Percentiles rank a stretch among this genome's conserved stretches.
These are phyloP conservation scores for Ricinus communis DNA, from an alignment of 345 rosid genomes.

Conservation along the genomic window DNA sequence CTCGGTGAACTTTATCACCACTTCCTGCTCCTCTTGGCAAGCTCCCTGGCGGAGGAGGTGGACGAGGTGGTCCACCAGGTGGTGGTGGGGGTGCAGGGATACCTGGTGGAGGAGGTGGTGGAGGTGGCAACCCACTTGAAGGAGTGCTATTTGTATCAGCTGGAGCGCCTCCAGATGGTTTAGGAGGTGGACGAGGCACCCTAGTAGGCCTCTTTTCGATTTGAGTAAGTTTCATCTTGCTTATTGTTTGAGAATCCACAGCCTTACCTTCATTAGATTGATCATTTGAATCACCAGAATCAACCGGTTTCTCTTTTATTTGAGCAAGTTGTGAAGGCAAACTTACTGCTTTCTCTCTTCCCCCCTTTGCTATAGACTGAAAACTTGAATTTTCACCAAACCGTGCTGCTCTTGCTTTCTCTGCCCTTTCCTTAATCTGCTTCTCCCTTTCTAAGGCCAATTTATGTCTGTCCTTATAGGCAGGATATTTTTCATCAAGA, in stretches of 20 bases:
- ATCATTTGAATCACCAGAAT: conserved; percentile 41
- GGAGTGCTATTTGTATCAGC: conserved; percentile 29
- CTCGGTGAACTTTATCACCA: conserved; percentile 83
- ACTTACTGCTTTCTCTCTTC: conserved; percentile 29
- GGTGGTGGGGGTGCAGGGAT: conserved; percentile 53
- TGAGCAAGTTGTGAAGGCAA: conserved; percentile 79
- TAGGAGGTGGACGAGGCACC: conserved; percentile 88
- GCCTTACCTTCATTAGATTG: conserved; percentile 54
- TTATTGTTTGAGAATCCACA: conserved; percentile 48
- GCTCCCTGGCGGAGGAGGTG: conserved; percentile 92
- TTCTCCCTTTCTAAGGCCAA: conserved; percentile 89
- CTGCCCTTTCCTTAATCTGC: conserved; percentile 75
- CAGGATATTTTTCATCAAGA: conserved; percentile 82
- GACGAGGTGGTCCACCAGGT: conserved; percentile 61
- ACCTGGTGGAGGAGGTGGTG: conserved; percentile 60
- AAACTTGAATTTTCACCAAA: conserved; percentile 47
- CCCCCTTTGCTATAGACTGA: conserved; percentile 30
- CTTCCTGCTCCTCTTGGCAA: conserved; percentile 71
- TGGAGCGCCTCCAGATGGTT: conserved; percentile 41
- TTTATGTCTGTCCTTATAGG: conserved; percentile 89
- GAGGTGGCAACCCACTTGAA: conserved; percentile 47
- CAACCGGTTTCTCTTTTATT: conserved; percentile 60
- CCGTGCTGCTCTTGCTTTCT: conserved; percentile 70
- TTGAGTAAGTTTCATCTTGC: conserved; percentile 70
- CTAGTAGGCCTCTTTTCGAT: conserved; percentile 88